Evolutionary conservation across 1,284 basidiomycete genomes (phyloP).

Genomic region (Agaricales sp.): DNA sequence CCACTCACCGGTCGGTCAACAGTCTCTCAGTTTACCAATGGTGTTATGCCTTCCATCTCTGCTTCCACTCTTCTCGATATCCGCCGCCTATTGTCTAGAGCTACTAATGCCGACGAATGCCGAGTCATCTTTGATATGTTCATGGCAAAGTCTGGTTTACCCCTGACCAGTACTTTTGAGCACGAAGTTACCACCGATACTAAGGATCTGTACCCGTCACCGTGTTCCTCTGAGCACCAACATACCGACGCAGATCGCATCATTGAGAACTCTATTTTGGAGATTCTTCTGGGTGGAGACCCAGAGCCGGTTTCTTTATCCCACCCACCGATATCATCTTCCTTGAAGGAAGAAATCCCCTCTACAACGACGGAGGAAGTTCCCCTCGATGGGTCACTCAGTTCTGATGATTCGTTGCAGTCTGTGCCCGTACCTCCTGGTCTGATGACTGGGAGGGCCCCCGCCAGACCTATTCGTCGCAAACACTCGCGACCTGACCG

Average conservation of each 20-base stretch:
- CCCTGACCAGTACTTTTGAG: constrained; percentile 18
- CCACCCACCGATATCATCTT: not conserved
- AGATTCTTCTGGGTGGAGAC: constrained; percentile 39
- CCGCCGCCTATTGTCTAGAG: constrained; percentile 56
- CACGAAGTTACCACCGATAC: constrained; percentile 9
- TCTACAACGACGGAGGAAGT: too few relatives aligned
- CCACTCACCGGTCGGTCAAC: constrained; percentile 6
- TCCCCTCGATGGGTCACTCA: too few relatives aligned
- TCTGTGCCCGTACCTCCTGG: not conserved
- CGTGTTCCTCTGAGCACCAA: constrained; percentile 22
- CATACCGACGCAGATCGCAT: constrained; percentile 17
- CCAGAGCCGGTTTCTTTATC: not conserved
- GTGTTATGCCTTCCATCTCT: constrained; percentile 14
- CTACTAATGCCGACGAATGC: constrained; percentile 74
- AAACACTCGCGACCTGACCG: not conserved
- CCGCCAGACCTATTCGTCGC: not conserved
- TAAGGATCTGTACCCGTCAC: constrained; percentile 23
- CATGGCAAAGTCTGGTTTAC: constrained; percentile 51
- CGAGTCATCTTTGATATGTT: constrained; percentile 77
- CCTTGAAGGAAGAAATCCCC: too few relatives aligned
- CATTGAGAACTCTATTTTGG: constrained; percentile 36
- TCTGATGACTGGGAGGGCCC: not conserved
- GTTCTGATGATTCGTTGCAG: too few relatives aligned
- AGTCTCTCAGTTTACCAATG: too few relatives aligned
- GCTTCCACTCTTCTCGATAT: constrained; percentile 48